These are phyloP conservation scores for Eimeria necatrix DNA, from an alignment of 169 alveolate genomes.

Conservation along the genomic window DNA sequence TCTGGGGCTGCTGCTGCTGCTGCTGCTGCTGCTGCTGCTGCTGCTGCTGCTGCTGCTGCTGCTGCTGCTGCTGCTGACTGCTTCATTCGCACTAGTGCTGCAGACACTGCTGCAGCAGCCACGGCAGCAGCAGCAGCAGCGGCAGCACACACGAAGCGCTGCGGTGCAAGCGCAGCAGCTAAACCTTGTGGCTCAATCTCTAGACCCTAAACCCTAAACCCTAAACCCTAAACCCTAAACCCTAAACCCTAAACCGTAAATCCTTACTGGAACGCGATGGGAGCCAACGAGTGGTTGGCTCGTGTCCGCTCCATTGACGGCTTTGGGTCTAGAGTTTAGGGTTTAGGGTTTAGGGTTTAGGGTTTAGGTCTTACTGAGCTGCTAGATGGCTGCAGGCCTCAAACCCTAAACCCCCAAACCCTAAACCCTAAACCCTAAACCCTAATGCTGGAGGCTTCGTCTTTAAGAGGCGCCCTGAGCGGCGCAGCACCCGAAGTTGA, in stretches of 20 bases:
- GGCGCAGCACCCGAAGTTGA: constrained; percentile 50
- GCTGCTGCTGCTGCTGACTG: background rate
- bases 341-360: constrained; percentile 50
- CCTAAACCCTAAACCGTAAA: background rate
- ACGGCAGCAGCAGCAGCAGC: constrained; percentile 50
- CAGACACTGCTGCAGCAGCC: constrained; percentile 24
- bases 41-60: constrained; percentile 51
- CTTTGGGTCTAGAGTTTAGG: background rate
- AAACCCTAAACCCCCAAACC: background rate
- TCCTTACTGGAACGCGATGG: too few species aligned
- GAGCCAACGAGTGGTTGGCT: background rate
- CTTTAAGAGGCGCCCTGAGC: constrained; percentile 46
- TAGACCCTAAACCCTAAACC: background rate
- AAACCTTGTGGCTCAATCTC: too few species aligned
- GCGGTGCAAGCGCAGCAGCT: background rate
- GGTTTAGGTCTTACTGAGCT: too few species aligned
- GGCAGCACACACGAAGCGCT: background rate
- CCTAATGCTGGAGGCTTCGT: constrained; percentile 20
- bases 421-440: constrained; percentile 1
- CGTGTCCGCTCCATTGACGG: background rate
- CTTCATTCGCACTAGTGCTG: background rate
- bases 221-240: background rate
- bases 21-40: background rate
- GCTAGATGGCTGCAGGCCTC: background rate
- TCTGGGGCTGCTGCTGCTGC: constrained; percentile 4